phyloP scores from a whole-genome alignment of 768 basidiomycete genomes.

The Psilocybe cubensis region DNA sequence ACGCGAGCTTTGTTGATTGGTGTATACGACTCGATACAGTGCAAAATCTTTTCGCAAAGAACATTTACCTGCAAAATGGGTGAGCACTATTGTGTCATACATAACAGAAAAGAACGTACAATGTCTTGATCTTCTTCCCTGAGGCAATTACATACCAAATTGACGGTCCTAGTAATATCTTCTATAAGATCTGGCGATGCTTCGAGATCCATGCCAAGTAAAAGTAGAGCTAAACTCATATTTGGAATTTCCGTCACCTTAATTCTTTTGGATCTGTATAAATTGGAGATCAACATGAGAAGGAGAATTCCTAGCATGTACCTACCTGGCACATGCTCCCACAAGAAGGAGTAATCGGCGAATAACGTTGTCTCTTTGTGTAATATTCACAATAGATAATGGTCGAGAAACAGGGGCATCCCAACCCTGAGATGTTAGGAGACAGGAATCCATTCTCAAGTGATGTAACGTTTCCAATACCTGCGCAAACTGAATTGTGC shows the following conservation, averaged over 20 bases:
- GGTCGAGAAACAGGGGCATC: not conserved
- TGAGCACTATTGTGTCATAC: not conserved
- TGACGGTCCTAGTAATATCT: slow-evolving; percentile 51
- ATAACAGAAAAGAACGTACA: slow-evolving; percentile 25
- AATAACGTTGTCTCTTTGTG: slow-evolving; percentile 34
- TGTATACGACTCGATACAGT: slow-evolving; percentile 40
- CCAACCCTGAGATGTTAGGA: slow-evolving; percentile 28
- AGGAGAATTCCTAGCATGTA: not conserved
- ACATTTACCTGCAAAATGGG: slow-evolving; percentile 44
- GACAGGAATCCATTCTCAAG: slow-evolving; percentile 46
- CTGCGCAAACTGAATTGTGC: slow-evolving; percentile 36
- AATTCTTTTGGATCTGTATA: slow-evolving; percentile 37
- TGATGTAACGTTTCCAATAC: slow-evolving; percentile 40
- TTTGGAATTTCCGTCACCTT: slow-evolving; percentile 46
- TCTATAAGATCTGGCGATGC: slow-evolving; percentile 45
- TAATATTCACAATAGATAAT: slow-evolving; percentile 15
- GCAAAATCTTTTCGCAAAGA: slow-evolving; percentile 49
- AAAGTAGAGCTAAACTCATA: slow-evolving; percentile 50
- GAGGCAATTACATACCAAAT: slow-evolving; percentile 47
- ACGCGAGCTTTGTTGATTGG: slow-evolving; percentile 55
- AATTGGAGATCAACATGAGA: not conserved
- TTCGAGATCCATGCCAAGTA: slow-evolving; percentile 60
- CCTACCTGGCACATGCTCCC: slow-evolving; percentile 50
- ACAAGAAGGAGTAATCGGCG: slow-evolving; percentile 47
- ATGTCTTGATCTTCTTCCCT: slow-evolving; percentile 29